phyloP scores from a whole-genome alignment of 2,329 filamentous ascomycete genomes.

The Botrytis pseudocinerea region DNA sequence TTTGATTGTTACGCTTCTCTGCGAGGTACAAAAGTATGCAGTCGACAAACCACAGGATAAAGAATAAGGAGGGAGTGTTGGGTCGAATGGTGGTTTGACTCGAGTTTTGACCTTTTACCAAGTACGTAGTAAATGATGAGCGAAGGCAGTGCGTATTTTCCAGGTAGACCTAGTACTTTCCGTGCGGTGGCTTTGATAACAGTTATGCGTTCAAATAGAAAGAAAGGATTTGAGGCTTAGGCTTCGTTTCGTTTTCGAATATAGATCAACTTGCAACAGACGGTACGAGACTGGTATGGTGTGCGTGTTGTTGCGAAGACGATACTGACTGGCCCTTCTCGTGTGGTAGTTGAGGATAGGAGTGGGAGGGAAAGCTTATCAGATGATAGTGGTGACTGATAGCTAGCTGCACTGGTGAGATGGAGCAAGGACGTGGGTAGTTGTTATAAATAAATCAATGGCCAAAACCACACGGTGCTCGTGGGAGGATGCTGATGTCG shows the following conservation, averaged over 20 bases:
- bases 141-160: neutral
- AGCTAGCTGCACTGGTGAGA: neutral
- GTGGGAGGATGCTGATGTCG: neutral
- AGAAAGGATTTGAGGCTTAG: neutral
- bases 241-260: neutral
- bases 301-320: neutral
- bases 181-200: neutral
- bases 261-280: neutral
- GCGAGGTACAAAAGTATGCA: neutral
- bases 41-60: constrained; percentile 2
- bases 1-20: neutral
- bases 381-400: neutral
- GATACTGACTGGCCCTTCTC: neutral
- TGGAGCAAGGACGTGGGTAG: neutral
- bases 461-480: neutral
- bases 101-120: constrained; percentile 7
- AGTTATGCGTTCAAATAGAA: neutral
- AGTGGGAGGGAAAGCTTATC: neutral
- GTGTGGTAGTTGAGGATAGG: neutral
- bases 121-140: neutral
- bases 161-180: neutral
- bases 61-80: neutral
- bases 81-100: neutral
- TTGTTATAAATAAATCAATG: neutral
- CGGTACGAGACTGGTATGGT: neutral